A percentile compares a stretch with the other conserved stretches of the same genome.
Evolutionary conservation across 371 early-diverging fungal genomes (phyloP).

Genomic region (Amoeboaphelidium protococcarum): DNA sequence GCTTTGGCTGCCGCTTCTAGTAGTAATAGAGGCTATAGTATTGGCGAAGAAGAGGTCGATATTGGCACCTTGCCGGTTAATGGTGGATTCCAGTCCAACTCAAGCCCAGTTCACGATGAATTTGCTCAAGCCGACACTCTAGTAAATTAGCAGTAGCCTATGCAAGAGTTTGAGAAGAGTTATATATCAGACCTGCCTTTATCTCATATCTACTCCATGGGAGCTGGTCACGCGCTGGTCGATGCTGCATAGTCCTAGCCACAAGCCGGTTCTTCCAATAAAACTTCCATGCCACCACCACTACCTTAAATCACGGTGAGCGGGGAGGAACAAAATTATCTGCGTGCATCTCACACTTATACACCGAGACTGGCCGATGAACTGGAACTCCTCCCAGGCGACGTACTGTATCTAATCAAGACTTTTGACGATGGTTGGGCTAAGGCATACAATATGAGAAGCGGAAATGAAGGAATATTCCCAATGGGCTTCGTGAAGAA

Average conservation of each 20-base stretch:
- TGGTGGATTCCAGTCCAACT: too few species aligned
- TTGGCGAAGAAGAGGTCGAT: too few species aligned
- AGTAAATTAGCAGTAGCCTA: too few species aligned
- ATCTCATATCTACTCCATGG: background rate
- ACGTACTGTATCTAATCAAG: background rate
- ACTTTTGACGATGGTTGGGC: background rate
- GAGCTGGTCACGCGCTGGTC: background rate
- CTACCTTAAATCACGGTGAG: too few species aligned
- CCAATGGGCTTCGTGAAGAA: background rate
- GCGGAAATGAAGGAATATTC: background rate
- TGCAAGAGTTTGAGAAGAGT: background rate
- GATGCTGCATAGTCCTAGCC: background rate
- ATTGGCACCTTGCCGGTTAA: too few species aligned
- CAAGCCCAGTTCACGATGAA: too few species aligned
- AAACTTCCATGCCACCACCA: background rate
- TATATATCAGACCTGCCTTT: background rate
- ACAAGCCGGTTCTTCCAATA: background rate
- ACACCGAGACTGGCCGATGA: background rate
- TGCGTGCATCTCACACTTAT: background rate
- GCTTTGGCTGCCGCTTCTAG: too few species aligned
- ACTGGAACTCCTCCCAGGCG: background rate
- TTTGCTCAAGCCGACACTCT: too few species aligned
- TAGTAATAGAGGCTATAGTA: too few species aligned
- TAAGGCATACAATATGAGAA: background rate
- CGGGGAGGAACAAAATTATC: too few species aligned